Percentiles rank a stretch among this genome's conserved stretches.
Conservation (phyloP, 305 asterid genomes). For the Solanum hybrid region DNA sequence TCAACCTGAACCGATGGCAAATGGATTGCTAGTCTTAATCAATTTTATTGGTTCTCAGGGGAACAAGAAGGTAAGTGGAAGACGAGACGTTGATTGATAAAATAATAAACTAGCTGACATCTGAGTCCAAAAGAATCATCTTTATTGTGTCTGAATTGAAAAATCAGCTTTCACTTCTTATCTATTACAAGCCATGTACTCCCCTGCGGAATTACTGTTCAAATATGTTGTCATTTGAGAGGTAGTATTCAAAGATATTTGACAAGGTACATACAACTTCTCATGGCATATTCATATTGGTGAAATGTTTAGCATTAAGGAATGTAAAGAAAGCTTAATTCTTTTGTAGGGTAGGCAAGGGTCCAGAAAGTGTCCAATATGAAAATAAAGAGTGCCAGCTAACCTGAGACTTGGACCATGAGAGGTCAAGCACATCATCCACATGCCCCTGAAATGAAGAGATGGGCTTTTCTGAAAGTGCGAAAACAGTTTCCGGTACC, state of each 20-base stretch:
- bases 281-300: background rate
- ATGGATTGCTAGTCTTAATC: background rate
- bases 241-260: background rate
- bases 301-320: background rate
- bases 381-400: conserved; percentile 18
- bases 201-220: background rate
- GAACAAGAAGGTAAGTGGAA: background rate
- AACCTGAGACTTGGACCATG: conserved; percentile 99
- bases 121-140: background rate
- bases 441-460: conserved; percentile 84
- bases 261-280: background rate
- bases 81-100: background rate
- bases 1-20: background rate
- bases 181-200: background rate
- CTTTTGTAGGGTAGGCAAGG: conserved; percentile 1
- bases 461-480: conserved; percentile 72
- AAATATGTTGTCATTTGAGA: background rate
- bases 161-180: background rate
- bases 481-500: conserved; percentile 77
- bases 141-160: background rate
- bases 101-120: background rate
- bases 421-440: conserved; percentile 86
- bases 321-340: background rate
- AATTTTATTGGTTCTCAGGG: background rate
- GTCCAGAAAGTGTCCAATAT: background rate